Conservation (phyloP, 495 filamentous ascomycete species). For the Hypoxylon cercidicola region DNA sequence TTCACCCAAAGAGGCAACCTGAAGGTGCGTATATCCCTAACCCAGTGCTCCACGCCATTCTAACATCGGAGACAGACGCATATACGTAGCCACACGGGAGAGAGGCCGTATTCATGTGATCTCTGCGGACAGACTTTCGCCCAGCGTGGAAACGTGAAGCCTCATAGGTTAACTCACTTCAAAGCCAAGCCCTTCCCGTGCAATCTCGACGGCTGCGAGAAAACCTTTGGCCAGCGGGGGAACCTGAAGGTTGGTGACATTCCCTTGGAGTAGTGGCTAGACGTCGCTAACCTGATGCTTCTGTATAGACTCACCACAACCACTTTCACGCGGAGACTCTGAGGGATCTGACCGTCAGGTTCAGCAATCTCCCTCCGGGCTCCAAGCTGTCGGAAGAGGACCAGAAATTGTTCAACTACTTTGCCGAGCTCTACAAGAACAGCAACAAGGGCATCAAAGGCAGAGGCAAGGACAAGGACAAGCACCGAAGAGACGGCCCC, state of each 20-base stretch:
- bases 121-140: constrained; percentile 85
- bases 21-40: constrained; percentile 65
- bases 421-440: constrained; percentile 89
- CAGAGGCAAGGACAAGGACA: constrained; percentile 88
- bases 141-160: constrained; percentile 85
- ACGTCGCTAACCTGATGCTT: constrained; percentile 28
- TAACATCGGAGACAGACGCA: constrained; percentile 69
- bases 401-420: constrained; percentile 85
- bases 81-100: constrained; percentile 82
- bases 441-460: constrained; percentile 95
- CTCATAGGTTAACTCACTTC: constrained; percentile 85
- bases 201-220: constrained; percentile 80
- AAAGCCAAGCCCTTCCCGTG: constrained; percentile 83
- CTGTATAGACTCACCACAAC: constrained; percentile 85
- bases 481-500: constrained; percentile 70
- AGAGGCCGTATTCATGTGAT: constrained; percentile 85
- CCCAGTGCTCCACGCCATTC: constrained; percentile 10
- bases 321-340: constrained; percentile 84
- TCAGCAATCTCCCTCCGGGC: constrained; percentile 70
- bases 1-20: constrained; percentile 92
- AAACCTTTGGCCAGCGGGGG: constrained; percentile 87
- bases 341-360: constrained; percentile 75
- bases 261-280: not conserved
- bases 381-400: constrained; percentile 73
- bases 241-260: constrained; percentile 77